phyloP scores from a whole-genome alignment of 768 basidiomycete genomes.

The Mycena vitilis region DNA sequence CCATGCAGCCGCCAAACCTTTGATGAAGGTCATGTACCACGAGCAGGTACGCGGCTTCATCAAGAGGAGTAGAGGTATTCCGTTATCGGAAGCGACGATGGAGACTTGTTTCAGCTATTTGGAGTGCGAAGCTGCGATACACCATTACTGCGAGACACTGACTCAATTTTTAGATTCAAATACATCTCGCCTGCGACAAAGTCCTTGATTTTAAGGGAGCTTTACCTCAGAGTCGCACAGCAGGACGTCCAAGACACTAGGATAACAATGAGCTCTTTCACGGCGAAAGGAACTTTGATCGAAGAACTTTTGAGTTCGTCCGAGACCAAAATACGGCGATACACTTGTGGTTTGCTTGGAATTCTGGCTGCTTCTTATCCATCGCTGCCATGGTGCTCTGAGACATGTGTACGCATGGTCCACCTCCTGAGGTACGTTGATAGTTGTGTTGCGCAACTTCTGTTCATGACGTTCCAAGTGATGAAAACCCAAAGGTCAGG shows the following conservation, averaged over 20 bases:
- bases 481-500: neutral
- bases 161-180: neutral
- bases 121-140: neutral
- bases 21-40: slow-evolving; percentile 3
- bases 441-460: no score
- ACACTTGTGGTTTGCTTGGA: neutral
- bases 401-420: neutral
- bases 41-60: slow-evolving; percentile 4
- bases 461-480: neutral
- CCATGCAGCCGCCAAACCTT: slow-evolving; percentile 8
- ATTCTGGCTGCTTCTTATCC: neutral
- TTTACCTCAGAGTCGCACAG: neutral
- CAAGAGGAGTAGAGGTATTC: neutral
- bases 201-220: neutral
- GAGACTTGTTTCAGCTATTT: slow-evolving; percentile 2
- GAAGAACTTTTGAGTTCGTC: neutral
- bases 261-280: neutral
- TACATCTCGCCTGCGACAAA: neutral
- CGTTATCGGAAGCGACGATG: neutral
- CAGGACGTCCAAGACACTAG: neutral
- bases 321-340: neutral
- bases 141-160: no score
- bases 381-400: neutral
- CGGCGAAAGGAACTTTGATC: neutral
- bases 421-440: neutral